Conservation (phyloP, 2,329 filamentous ascomycete genomes). For the Tolypocladium tropicale region DNA sequence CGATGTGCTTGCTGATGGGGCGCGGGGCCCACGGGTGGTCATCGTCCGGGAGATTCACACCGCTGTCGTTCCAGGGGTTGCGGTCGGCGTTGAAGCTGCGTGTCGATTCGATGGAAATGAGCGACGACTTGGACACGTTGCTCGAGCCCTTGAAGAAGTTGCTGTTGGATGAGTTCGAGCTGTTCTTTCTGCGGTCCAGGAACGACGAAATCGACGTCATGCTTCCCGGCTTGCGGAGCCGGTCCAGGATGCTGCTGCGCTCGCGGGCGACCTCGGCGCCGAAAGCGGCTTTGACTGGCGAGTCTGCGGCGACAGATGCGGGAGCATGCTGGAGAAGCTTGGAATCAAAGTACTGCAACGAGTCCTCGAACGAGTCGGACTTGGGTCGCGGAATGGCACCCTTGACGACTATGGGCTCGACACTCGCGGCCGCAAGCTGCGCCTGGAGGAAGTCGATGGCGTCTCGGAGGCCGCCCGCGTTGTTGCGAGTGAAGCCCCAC, state of each 20-base stretch:
- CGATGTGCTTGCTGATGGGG: slow-evolving; percentile 54
- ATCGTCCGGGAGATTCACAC: slow-evolving; percentile 86
- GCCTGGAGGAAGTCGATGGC: slow-evolving; percentile 90
- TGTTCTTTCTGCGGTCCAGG: slow-evolving; percentile 90
- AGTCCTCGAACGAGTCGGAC: slow-evolving; percentile 97
- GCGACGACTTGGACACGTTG: slow-evolving; percentile 87
- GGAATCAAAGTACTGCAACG: slow-evolving; percentile 91
- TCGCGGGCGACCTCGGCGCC: slow-evolving; percentile 71
- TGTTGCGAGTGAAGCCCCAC: slow-evolving; percentile 90
- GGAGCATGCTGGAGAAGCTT: slow-evolving; percentile 92
- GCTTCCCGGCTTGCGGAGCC: slow-evolving; percentile 87
- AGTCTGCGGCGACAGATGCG: slow-evolving; percentile 69
- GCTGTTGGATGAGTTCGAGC: slow-evolving; percentile 68
- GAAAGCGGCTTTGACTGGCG: slow-evolving; percentile 77
- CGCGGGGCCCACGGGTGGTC: slow-evolving; percentile 58
- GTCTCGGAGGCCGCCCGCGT: slow-evolving; percentile 88
- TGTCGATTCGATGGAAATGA: slow-evolving; percentile 91
- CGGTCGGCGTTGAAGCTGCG: slow-evolving; percentile 84
- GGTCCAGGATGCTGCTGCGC: slow-evolving; percentile 77
- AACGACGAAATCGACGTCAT: slow-evolving; percentile 95
- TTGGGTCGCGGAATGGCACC: slow-evolving; percentile 96
- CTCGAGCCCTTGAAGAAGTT: slow-evolving; percentile 88
- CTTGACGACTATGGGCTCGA: slow-evolving; percentile 81
- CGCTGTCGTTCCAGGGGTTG: slow-evolving; percentile 97
- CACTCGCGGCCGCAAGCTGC: slow-evolving; percentile 74